These are phyloP conservation scores for Actinomucor elegans DNA, from an alignment of 371 early-diverging fungal genomes.

Conservation along the genomic window DNA sequence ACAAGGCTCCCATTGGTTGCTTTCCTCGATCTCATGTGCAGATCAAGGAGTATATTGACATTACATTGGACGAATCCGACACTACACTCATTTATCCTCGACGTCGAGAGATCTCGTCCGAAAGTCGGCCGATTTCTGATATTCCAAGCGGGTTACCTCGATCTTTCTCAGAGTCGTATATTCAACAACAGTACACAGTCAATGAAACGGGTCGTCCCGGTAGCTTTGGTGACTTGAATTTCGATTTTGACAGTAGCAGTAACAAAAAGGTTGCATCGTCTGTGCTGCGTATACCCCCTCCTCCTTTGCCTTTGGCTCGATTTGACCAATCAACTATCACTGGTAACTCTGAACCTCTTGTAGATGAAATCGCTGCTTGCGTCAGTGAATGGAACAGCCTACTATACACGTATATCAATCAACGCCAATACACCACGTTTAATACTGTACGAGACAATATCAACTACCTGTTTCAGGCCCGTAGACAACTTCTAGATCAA, in stretches of 20 bases:
- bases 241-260: conserved; percentile 8
- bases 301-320: conserved; percentile 48
- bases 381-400: conserved; percentile 67
- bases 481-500: conserved; percentile 68
- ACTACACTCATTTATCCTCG: background rate
- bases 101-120: conserved; percentile 3
- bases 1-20: conserved; percentile 55
- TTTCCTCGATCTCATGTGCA: conserved; percentile 64
- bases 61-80: conserved; percentile 27
- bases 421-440: conserved; percentile 60
- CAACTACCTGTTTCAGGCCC: conserved; percentile 60
- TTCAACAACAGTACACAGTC: background rate
- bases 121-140: conserved; percentile 4
- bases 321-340: conserved; percentile 57
- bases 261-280: background rate
- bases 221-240: conserved; percentile 16
- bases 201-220: conserved; percentile 9
- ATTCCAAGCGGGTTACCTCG: conserved; percentile 18
- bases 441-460: conserved; percentile 56
- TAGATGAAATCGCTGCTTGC: conserved; percentile 70
- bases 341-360: conserved; percentile 62
- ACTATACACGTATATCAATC: conserved; percentile 53
- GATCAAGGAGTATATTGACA: conserved; percentile 52
- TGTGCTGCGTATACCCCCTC: conserved; percentile 27
- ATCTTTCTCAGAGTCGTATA: conserved; percentile 34